Evolutionary conservation across 441 rosid genomes (phyloP).

Genomic region (Gossypium trilobum): DNA sequence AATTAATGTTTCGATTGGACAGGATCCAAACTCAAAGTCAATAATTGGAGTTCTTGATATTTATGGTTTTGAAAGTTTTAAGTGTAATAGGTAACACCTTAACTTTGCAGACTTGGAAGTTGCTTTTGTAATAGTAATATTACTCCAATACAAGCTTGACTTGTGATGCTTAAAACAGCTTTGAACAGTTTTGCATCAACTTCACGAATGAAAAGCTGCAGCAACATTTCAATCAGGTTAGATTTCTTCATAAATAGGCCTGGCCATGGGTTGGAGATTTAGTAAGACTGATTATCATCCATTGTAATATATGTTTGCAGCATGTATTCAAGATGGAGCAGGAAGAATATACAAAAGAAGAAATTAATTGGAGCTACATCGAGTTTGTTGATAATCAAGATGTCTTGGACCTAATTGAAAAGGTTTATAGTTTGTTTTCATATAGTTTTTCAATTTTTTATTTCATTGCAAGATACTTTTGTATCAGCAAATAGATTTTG

Average conservation of each 20-base stretch:
- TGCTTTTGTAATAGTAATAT: neutral
- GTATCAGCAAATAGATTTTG: neutral
- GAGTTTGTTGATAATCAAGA: slow-evolving; percentile 99
- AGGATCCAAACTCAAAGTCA: slow-evolving; percentile 88
- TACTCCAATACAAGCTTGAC: neutral
- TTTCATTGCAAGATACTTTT: neutral
- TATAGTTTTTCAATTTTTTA: neutral
- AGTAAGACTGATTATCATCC: slow-evolving; percentile 12
- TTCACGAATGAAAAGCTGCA: slow-evolving; percentile 98
- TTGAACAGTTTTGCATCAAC: slow-evolving; percentile 99
- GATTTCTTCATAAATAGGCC: slow-evolving; percentile 11
- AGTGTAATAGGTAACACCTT: slow-evolving; percentile 68
- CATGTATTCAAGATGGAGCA: slow-evolving; percentile 99
- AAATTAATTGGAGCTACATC: slow-evolving; percentile 98
- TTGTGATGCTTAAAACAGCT: slow-evolving; percentile 33
- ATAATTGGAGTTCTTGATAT: slow-evolving; percentile 97
- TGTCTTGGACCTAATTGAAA: slow-evolving; percentile 94
- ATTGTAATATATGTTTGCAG: slow-evolving; percentile 38
- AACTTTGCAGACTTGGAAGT: slow-evolving; percentile 7
- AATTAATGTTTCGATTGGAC: slow-evolving; percentile 88
- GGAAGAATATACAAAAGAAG: slow-evolving; percentile 97
- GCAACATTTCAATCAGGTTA: slow-evolving; percentile 97
- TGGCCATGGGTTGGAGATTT: slow-evolving; percentile 12
- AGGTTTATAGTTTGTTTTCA: slow-evolving; percentile 36
- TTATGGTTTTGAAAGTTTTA: slow-evolving; percentile 97